These are phyloP conservation scores for Diophrys sp. DNA, from an alignment of 73 alveolate species.

Conservation along the genomic window DNA sequence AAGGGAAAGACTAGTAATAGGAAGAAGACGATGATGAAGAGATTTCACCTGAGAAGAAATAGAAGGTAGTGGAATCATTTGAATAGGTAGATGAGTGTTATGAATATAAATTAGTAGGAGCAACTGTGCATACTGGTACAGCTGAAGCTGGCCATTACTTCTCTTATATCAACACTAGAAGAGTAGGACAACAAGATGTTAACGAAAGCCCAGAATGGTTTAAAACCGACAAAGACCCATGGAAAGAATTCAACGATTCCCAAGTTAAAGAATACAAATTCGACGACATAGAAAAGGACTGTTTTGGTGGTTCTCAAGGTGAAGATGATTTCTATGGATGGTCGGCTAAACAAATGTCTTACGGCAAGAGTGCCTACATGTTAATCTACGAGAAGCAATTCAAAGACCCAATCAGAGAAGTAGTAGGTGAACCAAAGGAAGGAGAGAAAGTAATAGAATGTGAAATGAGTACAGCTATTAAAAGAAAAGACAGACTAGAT, in stretches of 20 bases:
- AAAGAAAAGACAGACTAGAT: not conserved
- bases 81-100: conserved; percentile 52
- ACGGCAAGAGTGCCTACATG: conserved; percentile 86
- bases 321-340: conserved; percentile 8
- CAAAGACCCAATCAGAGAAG: conserved; percentile 64
- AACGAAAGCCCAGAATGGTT: conserved; percentile 43
- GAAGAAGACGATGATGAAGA: conserved; percentile 34
- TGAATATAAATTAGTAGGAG: conserved; percentile 71
- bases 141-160: conserved; percentile 80
- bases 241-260: conserved; percentile 89
- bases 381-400: conserved; percentile 76
- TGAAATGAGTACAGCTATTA: not conserved
- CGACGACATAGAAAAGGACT: conserved; percentile 62
- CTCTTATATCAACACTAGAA: conserved; percentile 61
- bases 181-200: conserved; percentile 22
- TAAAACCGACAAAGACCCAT: conserved; percentile 60
- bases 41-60: conserved; percentile 18
- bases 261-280: conserved; percentile 67
- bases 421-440: not conserved
- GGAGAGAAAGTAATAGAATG: not conserved
- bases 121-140: conserved; percentile 67
- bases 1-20: not conserved
- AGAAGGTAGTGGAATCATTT: conserved; percentile 14
- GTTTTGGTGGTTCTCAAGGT: conserved; percentile 65
- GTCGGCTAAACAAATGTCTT: conserved; percentile 27